Base-by-base conservation (phyloP, 495 filamentous ascomycete genomes). In the Neurospora cerealis region DNA sequence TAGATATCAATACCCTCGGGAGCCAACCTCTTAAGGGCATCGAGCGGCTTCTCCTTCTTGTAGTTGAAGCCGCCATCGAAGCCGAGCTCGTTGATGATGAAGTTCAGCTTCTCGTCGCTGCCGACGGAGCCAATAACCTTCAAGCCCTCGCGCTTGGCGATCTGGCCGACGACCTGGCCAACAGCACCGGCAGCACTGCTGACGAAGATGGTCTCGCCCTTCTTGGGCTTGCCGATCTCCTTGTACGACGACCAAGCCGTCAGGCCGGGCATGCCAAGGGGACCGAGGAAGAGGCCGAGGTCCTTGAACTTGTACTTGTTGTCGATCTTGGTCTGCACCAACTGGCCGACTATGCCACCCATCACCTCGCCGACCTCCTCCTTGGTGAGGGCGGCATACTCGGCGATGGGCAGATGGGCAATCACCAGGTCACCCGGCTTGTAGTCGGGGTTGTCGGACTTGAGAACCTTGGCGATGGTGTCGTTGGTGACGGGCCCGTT, bases 1-100 rank as follows among this genome's bases (percentile, higher is more conserved):
- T 97, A 97, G 80, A 98, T 97, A 79, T 97, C 93, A 69, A 98
- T 87, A 13, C 95, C 95, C 38, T 95, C 78, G 0, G 94, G 95
- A 7, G 92, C 92, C 60, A 97, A 83, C 75, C 93, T 87, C 75
- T 85, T 81, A 70, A 97, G 83, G 2, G 94, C 95, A 69, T 92
- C 90, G 1, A 77, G 46, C 87, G 92, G 78, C 88, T 90, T 74
- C 84, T 88, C 86, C 75, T 83, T 86, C 79, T 85, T 84, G 83
- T 93, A 93, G 81, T 93, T 93, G 83, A 93, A 93, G 8, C 88
- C 90, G 41, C 83, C 89, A 70, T 92, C 90, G 75, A 93, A 93
- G 32, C 87, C 87, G 21, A 93, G 85, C 54, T 91, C 88, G 70
- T 90, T 88, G 62, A 80, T 80, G 75, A 92, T 89, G 77, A 86